Base-by-base conservation (phyloP, 805 yeast genomes). In the Wickerhamiella dianesei region DNA sequence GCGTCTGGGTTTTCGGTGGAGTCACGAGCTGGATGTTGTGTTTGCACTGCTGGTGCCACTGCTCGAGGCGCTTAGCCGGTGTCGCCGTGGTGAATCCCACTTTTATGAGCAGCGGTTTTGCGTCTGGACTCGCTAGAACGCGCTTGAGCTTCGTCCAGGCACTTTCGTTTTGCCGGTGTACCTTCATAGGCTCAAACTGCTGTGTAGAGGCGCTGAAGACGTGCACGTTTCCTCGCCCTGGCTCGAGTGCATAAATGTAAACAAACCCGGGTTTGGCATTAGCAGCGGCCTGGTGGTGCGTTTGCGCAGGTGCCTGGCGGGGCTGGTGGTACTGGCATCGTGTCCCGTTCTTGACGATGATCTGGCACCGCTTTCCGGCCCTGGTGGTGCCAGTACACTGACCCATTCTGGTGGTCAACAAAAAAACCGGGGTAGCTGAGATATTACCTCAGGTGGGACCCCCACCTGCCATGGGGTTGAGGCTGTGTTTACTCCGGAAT, bases 81-180 rank as follows among this genome's bases (percentile, higher is more conserved):
- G 51, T 49, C 22, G 50, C 50, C 16, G 58, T 53, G 3, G 64
- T 61, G 48, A 47, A 58, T 3, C 64, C 64, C 3, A 61, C 60
- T 44, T 61, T 61, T 41, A 61, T 49, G 32, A 61, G 57, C 41
- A 54, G 41, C 25, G 44, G 37, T 21, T 25, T 37, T 40, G 41
- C 44, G 4, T 39, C 16, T 13, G 18, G 25, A 14, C n/a, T 12
- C n/a, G n/a, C 20, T 5, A 39, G 14, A 9, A 39, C n/a, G n/a
- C 41, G 21, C 12, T 21, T 14, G 16, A 18, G 6, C n/a, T 12
- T 17, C 16, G 21, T 39, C 32, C 32, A 25, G 12, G 12, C 32
- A 6, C 32, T 12, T 21, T 39, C 25, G 8, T 21, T 9, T 39
- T 12, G 14, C 8, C n/a, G 21, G 5, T 14, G n/a, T 6, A 39